Base-by-base conservation (phyloP, 805 yeast species). In the Wickerhamomyces tratensis region DNA sequence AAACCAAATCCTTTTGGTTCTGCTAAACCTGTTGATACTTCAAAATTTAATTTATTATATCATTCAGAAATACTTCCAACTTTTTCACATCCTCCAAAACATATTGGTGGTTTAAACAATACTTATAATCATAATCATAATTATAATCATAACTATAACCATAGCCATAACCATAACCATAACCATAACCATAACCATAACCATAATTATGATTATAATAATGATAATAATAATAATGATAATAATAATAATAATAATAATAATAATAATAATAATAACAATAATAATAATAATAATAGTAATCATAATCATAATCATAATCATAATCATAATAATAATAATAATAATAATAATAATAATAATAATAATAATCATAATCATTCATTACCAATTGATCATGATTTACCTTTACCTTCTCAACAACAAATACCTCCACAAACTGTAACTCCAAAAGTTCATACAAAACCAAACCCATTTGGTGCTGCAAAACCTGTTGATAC, bases 401-500 rank as follows among this genome's bases (percentile, higher is more conserved):
- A 31, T 6, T 12, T 12, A 12, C 7, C 14, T 12, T 8, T 11
- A 11, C 7, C 14, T 12, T 8, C 3, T 2, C 34, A 12, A 13
- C 37, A 12, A 11, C 37, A 20, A 20, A n/a, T 9, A 26, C n/a
- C 31, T 31, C 48, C 58, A 6, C 42, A 50, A n/a, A 54, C 50
- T 38, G 43, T 40, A 13, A 47, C 41, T 14, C 57, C 51, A 5
- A 51, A 11, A 8, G n/a, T 11, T 11, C 34, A 12, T 13, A 31
- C 67, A 4, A 79, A 74, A 51, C 48, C 73, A 0, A 84, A 78
- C 56, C 93, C 95, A 6, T 86, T 87, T 65, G 95, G 95, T 0
- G 65, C 74, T 5, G 96, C 95, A 1, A 84, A 77, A 61, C 95
- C 95, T 2, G 91, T 86, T 6, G 95, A 86, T 58, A 77, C 83